A percentile compares a stretch with the other conserved stretches of the same genome.
Evolutionary conservation across 768 basidiomycete species (phyloP).

Genomic region (Tylopilus balloui): DNA sequence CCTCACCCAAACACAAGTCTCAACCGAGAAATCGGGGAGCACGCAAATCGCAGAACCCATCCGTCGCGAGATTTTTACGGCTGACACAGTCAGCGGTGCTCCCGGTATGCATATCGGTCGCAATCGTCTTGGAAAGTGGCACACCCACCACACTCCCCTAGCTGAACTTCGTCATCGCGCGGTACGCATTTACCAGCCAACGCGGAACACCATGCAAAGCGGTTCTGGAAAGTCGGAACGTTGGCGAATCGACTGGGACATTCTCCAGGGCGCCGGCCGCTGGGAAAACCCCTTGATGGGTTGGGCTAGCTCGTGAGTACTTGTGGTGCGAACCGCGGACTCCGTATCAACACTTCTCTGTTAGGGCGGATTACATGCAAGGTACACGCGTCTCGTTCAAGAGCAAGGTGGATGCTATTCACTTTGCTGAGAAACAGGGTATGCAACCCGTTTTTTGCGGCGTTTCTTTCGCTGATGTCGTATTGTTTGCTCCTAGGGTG

Average conservation of each 20-base stretch:
- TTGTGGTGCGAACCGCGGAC: not conserved
- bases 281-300: conserved; percentile 99
- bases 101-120: conserved; percentile 51
- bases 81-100: conserved; percentile 82
- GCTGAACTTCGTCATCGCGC: conserved; percentile 81
- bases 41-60: conserved; percentile 42
- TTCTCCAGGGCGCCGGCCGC: conserved; percentile 79
- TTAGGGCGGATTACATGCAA: conserved; percentile 93
- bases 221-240: conserved; percentile 79
- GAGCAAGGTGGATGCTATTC: conserved; percentile 85
- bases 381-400: conserved; percentile 80
- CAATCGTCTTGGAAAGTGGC: not conserved
- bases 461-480: not conserved
- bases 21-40: conserved; percentile 21
- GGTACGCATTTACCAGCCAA: conserved; percentile 90
- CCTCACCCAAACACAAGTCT: conserved; percentile 20
- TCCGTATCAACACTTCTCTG: not conserved
- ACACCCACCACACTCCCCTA: conserved; percentile 27
- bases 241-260: conserved; percentile 96
- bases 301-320: conserved; percentile 87
- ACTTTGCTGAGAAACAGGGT: conserved; percentile 98
- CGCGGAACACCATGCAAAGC: conserved; percentile 93
- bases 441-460: conserved; percentile 11
- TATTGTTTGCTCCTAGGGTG: conserved; percentile 52
- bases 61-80: conserved; percentile 61